These are phyloP conservation scores for Pythium oligandrum DNA, from an alignment of 352 stramenopile genomes.

Conservation along the genomic window DNA sequence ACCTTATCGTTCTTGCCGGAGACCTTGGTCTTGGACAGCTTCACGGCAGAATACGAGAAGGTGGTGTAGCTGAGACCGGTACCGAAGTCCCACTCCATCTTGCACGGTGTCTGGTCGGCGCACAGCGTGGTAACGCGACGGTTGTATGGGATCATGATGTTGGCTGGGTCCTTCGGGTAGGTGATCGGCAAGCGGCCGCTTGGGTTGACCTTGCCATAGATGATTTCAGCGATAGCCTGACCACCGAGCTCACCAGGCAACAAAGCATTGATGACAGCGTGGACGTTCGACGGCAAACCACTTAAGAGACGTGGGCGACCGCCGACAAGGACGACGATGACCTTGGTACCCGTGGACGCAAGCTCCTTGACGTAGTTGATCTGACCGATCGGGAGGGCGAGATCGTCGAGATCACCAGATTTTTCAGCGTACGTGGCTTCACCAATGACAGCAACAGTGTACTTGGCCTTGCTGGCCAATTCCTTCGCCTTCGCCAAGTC, in stretches of 20 bases:
- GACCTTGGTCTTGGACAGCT: conserved; percentile 31
- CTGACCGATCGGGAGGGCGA: conserved; percentile 59
- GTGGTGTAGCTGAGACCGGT: conserved; percentile 64
- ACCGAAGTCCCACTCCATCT: conserved; percentile 69
- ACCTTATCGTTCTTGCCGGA: conserved; percentile 21
- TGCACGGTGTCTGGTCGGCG: conserved; percentile 29
- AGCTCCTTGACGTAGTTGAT: conserved; percentile 65
- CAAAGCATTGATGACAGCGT: conserved; percentile 79
- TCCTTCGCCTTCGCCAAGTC: conserved; percentile 10
- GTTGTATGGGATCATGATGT: conserved; percentile 31
- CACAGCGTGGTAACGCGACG: conserved; percentile 36
- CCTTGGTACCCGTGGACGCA: conserved; percentile 48
- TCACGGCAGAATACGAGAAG: conserved; percentile 50
- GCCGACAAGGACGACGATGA: conserved; percentile 78
- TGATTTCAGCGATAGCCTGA: conserved; percentile 72
- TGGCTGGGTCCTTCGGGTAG: conserved; percentile 40
- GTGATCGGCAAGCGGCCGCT: conserved; percentile 75
- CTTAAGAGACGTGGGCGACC: conserved; percentile 72
- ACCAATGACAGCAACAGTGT: conserved; percentile 72
- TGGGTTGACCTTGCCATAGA: conserved; percentile 72
- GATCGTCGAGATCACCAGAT: conserved; percentile 74
- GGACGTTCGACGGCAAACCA: conserved; percentile 41
- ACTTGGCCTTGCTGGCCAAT: conserved; percentile 16
- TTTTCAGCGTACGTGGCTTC: conserved; percentile 80
- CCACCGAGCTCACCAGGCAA: conserved; percentile 72